Conservation (phyloP, 768 basidiomycete genomes). For the Inosperma sp. region DNA sequence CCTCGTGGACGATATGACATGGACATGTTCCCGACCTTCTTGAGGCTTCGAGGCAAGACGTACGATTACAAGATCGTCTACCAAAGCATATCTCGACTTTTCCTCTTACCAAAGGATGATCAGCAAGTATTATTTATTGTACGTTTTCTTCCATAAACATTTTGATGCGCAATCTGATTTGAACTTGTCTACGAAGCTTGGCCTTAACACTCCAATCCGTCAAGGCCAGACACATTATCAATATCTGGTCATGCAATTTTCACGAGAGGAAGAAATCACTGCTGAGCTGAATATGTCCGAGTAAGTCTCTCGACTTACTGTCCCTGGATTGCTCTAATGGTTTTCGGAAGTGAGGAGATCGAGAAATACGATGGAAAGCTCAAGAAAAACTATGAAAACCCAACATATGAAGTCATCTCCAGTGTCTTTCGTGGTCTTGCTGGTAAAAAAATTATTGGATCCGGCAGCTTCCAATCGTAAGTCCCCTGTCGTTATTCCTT, state of each 20-base stretch:
- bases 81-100: conserved; percentile 78
- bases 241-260: conserved; percentile 97
- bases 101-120: conserved; percentile 95
- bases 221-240: conserved; percentile 99
- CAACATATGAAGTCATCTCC: conserved; percentile 93
- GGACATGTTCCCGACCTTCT: conserved; percentile 94
- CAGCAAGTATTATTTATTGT: conserved; percentile 94
- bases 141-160: conserved; percentile 34
- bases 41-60: conserved; percentile 95
- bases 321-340: conserved; percentile 3
- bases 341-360: conserved; percentile 58
- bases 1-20: conserved; percentile 97
- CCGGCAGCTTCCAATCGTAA: conserved; percentile 82
- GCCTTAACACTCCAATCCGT: conserved; percentile 87
- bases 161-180: neutral
- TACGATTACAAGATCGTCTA: conserved; percentile 99
- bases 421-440: conserved; percentile 88
- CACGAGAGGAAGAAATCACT: conserved; percentile 94
- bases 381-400: conserved; percentile 91
- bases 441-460: conserved; percentile 86
- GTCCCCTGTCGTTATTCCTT: conserved; percentile 9
- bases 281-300: conserved; percentile 91
- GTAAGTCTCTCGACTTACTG: conserved; percentile 42
- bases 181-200: conserved; percentile 50
- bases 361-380: conserved; percentile 69